Conservation (phyloP, 73 alveolate species). For the Blepharisma japonicum region DNA sequence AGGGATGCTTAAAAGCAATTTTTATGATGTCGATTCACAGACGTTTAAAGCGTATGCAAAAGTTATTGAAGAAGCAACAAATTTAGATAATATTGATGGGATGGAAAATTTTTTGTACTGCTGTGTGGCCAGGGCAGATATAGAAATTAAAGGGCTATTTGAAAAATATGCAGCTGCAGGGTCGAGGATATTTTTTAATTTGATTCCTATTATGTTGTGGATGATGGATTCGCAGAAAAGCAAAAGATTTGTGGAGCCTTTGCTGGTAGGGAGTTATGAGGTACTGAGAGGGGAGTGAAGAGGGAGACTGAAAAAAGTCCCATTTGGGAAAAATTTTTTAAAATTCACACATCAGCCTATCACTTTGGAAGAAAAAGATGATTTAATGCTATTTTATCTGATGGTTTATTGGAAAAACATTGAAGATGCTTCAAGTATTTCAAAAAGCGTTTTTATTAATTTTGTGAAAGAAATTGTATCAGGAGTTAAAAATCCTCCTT, state of each 20-base stretch:
- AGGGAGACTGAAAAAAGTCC: not conserved
- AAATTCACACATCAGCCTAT: constrained; percentile 5
- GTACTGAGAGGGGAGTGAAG: not conserved
- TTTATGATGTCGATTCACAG: too few relatives aligned
- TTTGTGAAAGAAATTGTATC: not conserved
- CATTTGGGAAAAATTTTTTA: not conserved
- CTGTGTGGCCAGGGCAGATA: not conserved
- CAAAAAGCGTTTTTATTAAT: not conserved
- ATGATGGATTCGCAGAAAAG: constrained; percentile 1
- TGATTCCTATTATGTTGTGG: constrained; percentile 2
- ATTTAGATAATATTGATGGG: not conserved
- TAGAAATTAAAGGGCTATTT: not conserved
- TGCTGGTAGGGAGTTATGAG: not conserved
- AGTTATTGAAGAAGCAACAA: not conserved
- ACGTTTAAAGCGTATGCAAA: too few relatives aligned
- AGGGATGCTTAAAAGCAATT: too few relatives aligned
- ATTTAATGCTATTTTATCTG: not conserved
- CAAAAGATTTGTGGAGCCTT: constrained; percentile 30
- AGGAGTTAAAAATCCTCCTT: not conserved
- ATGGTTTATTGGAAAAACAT: not conserved
- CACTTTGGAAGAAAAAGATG: constrained; percentile 1
- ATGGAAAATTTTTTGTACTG: not conserved
- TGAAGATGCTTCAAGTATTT: not conserved
- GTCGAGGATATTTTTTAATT: not conserved
- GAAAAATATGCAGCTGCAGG: not conserved